These are phyloP conservation scores for Tylopilus intermedius DNA, from an alignment of 768 basidiomycete species.

Conservation along the genomic window DNA sequence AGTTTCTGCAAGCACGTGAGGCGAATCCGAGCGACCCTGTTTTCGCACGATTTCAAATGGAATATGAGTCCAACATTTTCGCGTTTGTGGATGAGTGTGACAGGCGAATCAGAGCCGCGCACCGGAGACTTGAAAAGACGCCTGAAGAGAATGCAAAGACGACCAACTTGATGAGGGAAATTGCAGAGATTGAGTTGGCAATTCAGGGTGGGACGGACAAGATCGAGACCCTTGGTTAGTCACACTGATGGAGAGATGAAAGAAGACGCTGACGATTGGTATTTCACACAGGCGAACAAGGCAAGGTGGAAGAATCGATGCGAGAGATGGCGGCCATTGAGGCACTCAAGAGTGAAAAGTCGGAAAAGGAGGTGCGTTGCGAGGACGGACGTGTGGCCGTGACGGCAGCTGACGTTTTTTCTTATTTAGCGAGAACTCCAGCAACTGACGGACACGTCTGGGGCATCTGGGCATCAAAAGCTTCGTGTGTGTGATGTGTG, in stretches of 20 bases:
- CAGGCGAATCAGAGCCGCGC: slow-evolving; percentile 88
- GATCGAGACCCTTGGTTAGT: slow-evolving; percentile 85
- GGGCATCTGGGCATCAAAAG: slow-evolving; percentile 99
- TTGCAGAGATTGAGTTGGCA: slow-evolving; percentile 97
- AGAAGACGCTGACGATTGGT: not conserved
- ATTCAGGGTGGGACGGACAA: slow-evolving; percentile 99
- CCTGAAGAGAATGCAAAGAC: slow-evolving; percentile 99
- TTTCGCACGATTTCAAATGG: slow-evolving; percentile 84
- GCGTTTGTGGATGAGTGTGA: slow-evolving; percentile 98
- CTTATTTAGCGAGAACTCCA: slow-evolving; percentile 82
- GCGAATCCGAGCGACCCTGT: slow-evolving; percentile 74
- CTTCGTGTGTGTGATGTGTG: slow-evolving; percentile 99
- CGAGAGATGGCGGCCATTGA: slow-evolving; percentile 96
- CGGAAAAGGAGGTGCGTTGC: slow-evolving; percentile 78
- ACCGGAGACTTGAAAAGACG: slow-evolving; percentile 95
- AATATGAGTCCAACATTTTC: slow-evolving; percentile 94
- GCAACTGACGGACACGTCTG: slow-evolving; percentile 94
- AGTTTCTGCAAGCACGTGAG: slow-evolving; percentile 78
- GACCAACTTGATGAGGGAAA: slow-evolving; percentile 98
- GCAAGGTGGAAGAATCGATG: slow-evolving; percentile 99
- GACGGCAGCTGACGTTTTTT: slow-evolving; percentile 4
- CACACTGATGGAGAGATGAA: slow-evolving; percentile 7
- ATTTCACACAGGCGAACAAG: slow-evolving; percentile 73
- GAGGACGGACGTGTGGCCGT: not conserved
- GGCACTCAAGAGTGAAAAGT: slow-evolving; percentile 92